A percentile compares a stretch with the other conserved stretches of the same genome.
These are phyloP conservation scores for Aspergillus sclerotioniger DNA, from an alignment of 495 filamentous ascomycete genomes.

Conservation along the genomic window DNA sequence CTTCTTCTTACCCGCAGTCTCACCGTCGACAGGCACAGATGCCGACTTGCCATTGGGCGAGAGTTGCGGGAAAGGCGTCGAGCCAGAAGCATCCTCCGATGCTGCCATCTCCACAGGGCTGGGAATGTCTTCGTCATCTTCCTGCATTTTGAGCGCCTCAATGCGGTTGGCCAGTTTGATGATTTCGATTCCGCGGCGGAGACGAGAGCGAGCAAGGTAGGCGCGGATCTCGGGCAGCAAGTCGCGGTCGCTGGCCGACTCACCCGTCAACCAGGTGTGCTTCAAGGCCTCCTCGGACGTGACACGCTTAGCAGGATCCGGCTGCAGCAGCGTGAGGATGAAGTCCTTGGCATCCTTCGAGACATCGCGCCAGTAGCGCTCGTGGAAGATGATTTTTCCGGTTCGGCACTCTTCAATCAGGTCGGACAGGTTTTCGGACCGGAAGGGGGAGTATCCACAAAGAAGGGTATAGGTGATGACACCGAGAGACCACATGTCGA, in stretches of 20 bases:
- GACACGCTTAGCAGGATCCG: slow-evolving; percentile 71
- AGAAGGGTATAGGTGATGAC: slow-evolving; percentile 99
- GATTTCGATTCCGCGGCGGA: slow-evolving; percentile 92
- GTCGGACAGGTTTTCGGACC: slow-evolving; percentile 87
- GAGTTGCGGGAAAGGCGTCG: slow-evolving; percentile 13
- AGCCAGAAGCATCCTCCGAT: slow-evolving; percentile 4
- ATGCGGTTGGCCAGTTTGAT: slow-evolving; percentile 97
- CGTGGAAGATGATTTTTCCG: slow-evolving; percentile 93
- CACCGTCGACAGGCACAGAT: slow-evolving; percentile 19
- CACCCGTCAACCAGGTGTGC: slow-evolving; percentile 87
- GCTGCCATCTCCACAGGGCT: slow-evolving; percentile 48
- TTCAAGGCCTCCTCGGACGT: slow-evolving; percentile 79
- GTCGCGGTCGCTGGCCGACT: slow-evolving; percentile 90
- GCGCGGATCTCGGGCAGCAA: slow-evolving; percentile 95
- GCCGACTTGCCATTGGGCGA: slow-evolving; percentile 23
- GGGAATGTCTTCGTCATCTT: slow-evolving; percentile 79
- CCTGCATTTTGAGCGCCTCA: slow-evolving; percentile 92
- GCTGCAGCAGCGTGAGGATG: slow-evolving; percentile 77
- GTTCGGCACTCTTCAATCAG: slow-evolving; percentile 92
- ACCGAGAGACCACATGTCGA: slow-evolving; percentile 98
- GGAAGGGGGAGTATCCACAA: slow-evolving; percentile 97
- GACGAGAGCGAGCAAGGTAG: slow-evolving; percentile 85
- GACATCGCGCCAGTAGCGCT: slow-evolving; percentile 97
- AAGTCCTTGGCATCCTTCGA: slow-evolving; percentile 95
- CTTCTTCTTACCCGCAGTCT: slow-evolving; percentile 48